Base-by-base conservation (phyloP, 2,329 filamentous ascomycete genomes). In the Diaporthe citriasiana region DNA sequence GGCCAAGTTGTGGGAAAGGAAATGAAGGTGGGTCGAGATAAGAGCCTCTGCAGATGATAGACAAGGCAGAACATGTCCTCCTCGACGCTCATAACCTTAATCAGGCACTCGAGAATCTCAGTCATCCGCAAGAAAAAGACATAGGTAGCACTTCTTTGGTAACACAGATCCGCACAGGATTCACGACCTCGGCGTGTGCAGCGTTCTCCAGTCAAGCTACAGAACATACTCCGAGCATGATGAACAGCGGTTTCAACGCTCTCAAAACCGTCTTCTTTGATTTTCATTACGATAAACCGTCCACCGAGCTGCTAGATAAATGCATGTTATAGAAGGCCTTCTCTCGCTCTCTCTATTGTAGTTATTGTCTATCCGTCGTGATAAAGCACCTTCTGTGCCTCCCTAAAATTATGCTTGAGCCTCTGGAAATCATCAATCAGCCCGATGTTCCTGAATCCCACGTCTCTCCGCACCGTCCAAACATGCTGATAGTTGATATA, bases 401-500 rank as follows among this genome's bases (percentile, higher is more conserved):
- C 56, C 56, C 56, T 59, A 10, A 59, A 59, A 17, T 17, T 22
- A 15, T 40, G 10, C 56, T 59, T 59, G 4, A 59, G 35, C 35
- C 56, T 12, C 35, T 38, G 33, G 13, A 59, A 59, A 30, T 59
- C 35, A 19, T 33, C 33, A 1, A 59, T 22, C 17, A 22, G 13
- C 33, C 56, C 19, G 22, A 59, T 59, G 7, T 59, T 59, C 12
- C 56, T 38, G 33, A 38, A 59, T 8, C 38, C 13, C 3, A 59
- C 56, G 40, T 59, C 56, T 40, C 56, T 38, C 12, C 33, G 56
- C 22, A 59, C 35, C 0, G 22, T 59, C 56, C 56, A 40, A 3
- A 59, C 35, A 59, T 59, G 56, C 56, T 59, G 35, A n/a, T 59
- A 40, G 35, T 59, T 59, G 5, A 40, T 35, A n/a, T 56, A 56